Evolutionary conservation across 805 yeast species (phyloP).

Genomic region (Zygotorulaspora florentina): DNA sequence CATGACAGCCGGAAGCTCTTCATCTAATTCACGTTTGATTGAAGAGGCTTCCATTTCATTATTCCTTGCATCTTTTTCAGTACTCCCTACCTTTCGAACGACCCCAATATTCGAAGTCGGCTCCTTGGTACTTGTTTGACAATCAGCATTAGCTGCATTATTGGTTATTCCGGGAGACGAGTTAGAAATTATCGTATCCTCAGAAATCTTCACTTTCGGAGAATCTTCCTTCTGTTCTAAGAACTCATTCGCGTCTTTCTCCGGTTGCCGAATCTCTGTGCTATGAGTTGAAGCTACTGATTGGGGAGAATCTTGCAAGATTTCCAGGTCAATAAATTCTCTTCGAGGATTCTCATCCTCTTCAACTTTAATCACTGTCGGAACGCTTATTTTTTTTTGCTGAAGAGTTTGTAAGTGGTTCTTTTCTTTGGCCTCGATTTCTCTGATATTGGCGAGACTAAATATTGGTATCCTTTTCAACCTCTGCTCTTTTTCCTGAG

Average conservation of each 20-base stretch:
- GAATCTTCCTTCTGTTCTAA: no score
- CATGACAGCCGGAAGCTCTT: neutral
- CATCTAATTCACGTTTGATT: neutral
- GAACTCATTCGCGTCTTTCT: no score
- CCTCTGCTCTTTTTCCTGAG: constrained; percentile 4
- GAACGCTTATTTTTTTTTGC: neutral
- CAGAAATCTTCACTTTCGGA: no score
- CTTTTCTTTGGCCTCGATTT: constrained; percentile 12
- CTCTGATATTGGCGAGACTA: constrained; percentile 19
- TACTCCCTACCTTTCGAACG: neutral
- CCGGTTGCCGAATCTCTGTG: no score
- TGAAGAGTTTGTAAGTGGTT: neutral
- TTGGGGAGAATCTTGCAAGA: neutral
- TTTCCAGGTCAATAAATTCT: neutral
- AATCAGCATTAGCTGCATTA: no score
- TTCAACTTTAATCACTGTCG: constrained; percentile 9
- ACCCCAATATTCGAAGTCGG: neutral
- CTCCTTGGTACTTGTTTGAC: neutral
- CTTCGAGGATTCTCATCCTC: constrained; percentile 1
- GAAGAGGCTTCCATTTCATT: no score
- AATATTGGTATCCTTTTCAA: constrained; percentile 24
- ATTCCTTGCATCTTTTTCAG: neutral
- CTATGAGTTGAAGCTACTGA: neutral
- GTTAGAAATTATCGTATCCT: no score
- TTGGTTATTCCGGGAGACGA: no score